Conservation (phyloP, 306 rosid genomes). For the Dryas octopetala region DNA sequence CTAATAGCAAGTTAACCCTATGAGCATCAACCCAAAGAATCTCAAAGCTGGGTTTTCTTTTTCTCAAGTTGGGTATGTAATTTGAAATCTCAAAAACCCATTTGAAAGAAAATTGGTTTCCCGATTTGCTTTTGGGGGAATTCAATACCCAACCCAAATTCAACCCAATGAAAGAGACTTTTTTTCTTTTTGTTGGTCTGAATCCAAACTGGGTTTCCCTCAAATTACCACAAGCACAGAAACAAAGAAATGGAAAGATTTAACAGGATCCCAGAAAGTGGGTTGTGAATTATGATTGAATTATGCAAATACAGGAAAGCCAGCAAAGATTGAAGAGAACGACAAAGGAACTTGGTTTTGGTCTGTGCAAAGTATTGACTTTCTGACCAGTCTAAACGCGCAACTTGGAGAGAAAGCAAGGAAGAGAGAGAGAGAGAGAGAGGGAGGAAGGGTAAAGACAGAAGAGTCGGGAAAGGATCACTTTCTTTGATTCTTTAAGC, state of each 20-base stretch:
- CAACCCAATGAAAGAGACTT: not conserved
- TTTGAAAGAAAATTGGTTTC: not conserved
- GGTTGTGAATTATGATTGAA: not conserved
- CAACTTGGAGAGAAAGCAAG: constrained; percentile 30
- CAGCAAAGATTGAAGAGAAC: not conserved
- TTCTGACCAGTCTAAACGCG: constrained; percentile 22
- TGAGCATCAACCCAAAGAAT: constrained; percentile 5
- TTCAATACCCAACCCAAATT: not conserved
- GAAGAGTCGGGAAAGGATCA: not conserved
- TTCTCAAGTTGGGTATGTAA: not conserved
- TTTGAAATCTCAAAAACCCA: not conserved
- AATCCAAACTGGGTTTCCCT: constrained; percentile 10
- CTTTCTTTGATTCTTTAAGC: constrained; percentile 24
- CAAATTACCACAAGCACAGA: not conserved
- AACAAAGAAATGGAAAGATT: not conserved
- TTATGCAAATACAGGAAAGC: not conserved
- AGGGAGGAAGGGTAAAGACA: too few species aligned
- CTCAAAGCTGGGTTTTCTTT: constrained; percentile 4
- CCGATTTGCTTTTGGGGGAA: not conserved
- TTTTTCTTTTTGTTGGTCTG: not conserved
- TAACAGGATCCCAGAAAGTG: not conserved
- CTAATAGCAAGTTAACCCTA: not conserved
- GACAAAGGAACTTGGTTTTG: constrained; percentile 4
- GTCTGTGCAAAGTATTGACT: constrained; percentile 23
- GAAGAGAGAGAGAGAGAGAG: not conserved